Evolutionary conservation across 768 basidiomycete genomes (phyloP).

Genomic region (Hemileccinum impolitum): DNA sequence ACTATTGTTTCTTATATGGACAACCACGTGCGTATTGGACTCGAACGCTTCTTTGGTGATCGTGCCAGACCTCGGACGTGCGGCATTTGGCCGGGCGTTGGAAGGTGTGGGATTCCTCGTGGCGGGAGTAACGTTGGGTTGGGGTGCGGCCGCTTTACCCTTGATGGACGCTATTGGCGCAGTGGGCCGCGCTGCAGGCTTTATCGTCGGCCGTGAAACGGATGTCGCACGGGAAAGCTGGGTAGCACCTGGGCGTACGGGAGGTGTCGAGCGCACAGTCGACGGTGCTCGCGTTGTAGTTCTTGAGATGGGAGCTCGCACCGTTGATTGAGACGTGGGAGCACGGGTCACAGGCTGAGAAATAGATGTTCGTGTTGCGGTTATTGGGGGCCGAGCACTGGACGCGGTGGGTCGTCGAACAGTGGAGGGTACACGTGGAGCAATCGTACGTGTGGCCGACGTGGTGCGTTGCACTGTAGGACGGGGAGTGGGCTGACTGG

Average conservation of each 20-base stretch:
- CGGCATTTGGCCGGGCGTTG: neutral
- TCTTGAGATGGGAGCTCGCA: conserved; percentile 13
- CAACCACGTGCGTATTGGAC: conserved; percentile 17
- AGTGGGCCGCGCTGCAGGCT: conserved; percentile 7
- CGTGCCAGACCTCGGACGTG: conserved; percentile 23
- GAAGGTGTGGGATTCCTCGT: neutral
- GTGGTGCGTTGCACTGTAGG: conserved; percentile 6
- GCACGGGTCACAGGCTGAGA: conserved; percentile 26
- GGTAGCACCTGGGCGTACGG: conserved; percentile 1
- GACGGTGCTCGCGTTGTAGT: conserved; percentile 21
- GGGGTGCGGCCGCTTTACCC: conserved; percentile 6
- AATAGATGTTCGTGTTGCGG: neutral
- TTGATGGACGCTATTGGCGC: conserved; percentile 1
- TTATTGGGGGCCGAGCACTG: conserved; percentile 8
- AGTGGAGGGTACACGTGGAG: conserved; percentile 7
- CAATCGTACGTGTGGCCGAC: neutral
- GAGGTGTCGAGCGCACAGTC: conserved; percentile 16
- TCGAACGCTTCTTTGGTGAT: conserved; percentile 24
- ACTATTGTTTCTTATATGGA: conserved; percentile 19
- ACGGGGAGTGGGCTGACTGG: conserved; percentile 6
- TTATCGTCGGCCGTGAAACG: conserved; percentile 6
- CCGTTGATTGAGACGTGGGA: conserved; percentile 21
- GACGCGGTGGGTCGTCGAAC: conserved; percentile 7
- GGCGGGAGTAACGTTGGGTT: neutral
- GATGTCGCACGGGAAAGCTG: conserved; percentile 10